Percentiles rank a stretch among this genome's conserved stretches.
Evolutionary conservation across 192 early-diverging fungal genomes (phyloP).

Genomic region (Backusella tuberculispora): DNA sequence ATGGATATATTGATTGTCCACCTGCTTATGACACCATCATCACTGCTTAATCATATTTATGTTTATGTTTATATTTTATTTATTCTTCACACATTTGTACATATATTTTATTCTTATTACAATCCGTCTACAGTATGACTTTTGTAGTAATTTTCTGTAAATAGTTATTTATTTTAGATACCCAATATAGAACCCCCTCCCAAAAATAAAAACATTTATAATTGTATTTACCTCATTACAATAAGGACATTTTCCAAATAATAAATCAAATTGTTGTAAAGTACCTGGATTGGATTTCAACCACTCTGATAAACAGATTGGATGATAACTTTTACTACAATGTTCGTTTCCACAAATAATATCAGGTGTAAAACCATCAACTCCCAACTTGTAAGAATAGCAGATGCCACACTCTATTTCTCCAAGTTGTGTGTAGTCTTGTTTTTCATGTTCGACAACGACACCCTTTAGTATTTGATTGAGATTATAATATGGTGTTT

Average conservation of each 20-base stretch:
- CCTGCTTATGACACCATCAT: constrained; percentile 10
- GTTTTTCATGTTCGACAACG: not conserved
- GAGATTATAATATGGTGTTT: not conserved
- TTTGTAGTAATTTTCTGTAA: constrained; percentile 25
- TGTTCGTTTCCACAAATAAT: constrained; percentile 21
- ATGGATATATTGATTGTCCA: not conserved
- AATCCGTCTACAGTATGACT: constrained; percentile 9
- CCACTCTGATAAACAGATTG: constrained; percentile 33
- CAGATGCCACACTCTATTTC: constrained; percentile 39
- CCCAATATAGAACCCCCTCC: not conserved
- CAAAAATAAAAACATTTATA: not conserved
- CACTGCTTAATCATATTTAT: too few relatives aligned
- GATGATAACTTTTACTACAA: constrained; percentile 27
- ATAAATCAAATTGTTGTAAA: constrained; percentile 28
- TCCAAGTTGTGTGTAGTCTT: not conserved
- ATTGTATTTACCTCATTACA: constrained; percentile 27
- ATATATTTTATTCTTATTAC: too few relatives aligned
- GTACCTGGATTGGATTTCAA: constrained; percentile 25
- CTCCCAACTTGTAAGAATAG: constrained; percentile 29
- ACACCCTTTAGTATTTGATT: not conserved
- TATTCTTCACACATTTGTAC: too few relatives aligned
- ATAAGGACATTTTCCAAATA: constrained; percentile 37
- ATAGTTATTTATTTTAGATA: not conserved
- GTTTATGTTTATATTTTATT: too few relatives aligned
- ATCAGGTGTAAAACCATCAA: constrained; percentile 9